phyloP scores from a whole-genome alignment of 768 basidiomycete species.

The Tylopilus plumbeoviolaceoides region DNA sequence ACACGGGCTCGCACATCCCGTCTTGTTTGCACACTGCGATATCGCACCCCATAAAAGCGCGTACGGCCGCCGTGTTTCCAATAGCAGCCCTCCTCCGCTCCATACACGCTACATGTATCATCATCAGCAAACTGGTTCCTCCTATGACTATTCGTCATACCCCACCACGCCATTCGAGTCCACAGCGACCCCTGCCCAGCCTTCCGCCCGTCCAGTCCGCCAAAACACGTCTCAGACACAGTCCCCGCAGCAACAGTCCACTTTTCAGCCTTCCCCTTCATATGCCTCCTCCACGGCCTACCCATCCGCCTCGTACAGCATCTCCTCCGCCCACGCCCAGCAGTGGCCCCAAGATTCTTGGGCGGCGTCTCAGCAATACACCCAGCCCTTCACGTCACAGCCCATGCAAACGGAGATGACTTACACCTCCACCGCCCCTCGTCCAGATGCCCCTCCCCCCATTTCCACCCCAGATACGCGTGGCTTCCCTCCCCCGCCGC shows the following conservation, averaged over 20 bases:
- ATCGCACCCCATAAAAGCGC: constrained; percentile 31
- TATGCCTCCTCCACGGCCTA: constrained; percentile 29
- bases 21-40: constrained; percentile 26
- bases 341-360: constrained; percentile 43
- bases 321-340: constrained; percentile 28
- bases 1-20: constrained; percentile 26
- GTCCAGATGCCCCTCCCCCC: constrained; percentile 30
- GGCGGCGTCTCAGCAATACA: constrained; percentile 31
- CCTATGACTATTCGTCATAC: constrained; percentile 52
- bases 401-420: constrained; percentile 33
- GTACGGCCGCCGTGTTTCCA: constrained; percentile 16
- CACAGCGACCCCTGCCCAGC: constrained; percentile 26
- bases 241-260: constrained; percentile 26
- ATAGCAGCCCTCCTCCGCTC: constrained; percentile 40
- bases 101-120: constrained; percentile 54
- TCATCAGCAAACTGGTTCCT: constrained; percentile 38
- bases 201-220: constrained; percentile 28
- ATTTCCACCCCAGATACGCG: constrained; percentile 30
- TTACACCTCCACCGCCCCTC: constrained; percentile 31
- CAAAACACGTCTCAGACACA: constrained; percentile 32
- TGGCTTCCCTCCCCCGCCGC: constrained; percentile 24
- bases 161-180: constrained; percentile 27
- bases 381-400: constrained; percentile 32
- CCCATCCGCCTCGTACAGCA: constrained; percentile 28
- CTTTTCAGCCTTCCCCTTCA: constrained; percentile 26